Percentiles rank a stretch among this genome's conserved stretches.
Conservation (phyloP, 2,329 filamentous ascomycete genomes). For the Exutisphaerella laricina region DNA sequence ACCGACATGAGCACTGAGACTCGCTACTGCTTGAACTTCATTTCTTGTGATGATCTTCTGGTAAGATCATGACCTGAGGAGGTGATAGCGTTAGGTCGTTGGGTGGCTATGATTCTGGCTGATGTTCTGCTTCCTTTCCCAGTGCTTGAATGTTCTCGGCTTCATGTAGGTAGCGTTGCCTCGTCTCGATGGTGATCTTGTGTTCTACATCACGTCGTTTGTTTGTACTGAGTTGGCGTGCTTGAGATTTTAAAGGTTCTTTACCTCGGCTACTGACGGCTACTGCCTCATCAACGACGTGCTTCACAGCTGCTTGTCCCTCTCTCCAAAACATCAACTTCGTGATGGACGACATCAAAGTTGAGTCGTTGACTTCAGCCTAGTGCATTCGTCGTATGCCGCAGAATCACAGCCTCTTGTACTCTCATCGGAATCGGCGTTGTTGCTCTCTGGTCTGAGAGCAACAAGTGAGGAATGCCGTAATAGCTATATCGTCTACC, state of each 20-base stretch:
- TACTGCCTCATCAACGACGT: too few relatives aligned
- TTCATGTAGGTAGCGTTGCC: background rate
- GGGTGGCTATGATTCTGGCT: too few relatives aligned
- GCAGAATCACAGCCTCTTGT: too few relatives aligned
- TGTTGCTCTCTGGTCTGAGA: background rate
- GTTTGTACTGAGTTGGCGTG: too few relatives aligned
- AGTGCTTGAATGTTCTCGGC: background rate
- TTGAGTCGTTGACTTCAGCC: background rate
- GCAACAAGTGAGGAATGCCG: too few relatives aligned
- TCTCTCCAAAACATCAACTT: background rate
- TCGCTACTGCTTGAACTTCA: background rate
- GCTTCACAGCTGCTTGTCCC: background rate
- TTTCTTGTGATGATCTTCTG: background rate
- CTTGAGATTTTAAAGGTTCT: too few relatives aligned
- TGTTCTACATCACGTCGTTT: too few relatives aligned
- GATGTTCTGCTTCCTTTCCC: background rate
- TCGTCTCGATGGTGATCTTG: background rate
- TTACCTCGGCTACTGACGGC: background rate
- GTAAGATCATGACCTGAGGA: too few relatives aligned
- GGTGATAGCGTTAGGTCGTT: too few relatives aligned
- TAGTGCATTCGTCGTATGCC: too few relatives aligned
- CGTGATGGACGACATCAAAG: background rate
- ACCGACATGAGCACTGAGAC: background rate
- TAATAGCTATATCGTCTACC: too few relatives aligned
- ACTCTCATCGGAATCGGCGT: background rate